Conservation (phyloP, 805 yeast species). For the Metschnikowia lochheadii region DNA sequence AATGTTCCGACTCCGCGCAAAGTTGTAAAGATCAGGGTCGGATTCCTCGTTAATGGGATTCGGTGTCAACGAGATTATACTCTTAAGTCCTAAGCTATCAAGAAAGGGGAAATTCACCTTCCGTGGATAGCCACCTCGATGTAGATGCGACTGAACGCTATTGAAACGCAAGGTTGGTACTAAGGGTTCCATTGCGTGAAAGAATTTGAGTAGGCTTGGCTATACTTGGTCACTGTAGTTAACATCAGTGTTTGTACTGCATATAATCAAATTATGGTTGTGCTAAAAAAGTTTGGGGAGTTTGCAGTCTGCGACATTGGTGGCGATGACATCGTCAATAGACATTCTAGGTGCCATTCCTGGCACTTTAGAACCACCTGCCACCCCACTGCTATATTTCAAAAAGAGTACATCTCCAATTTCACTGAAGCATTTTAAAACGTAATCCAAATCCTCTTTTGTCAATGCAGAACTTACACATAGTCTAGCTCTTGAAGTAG, state of each 20-base stretch:
- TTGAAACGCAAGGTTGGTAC: conserved; percentile 81
- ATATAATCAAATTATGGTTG: neutral
- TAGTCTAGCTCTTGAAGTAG: conserved; percentile 84
- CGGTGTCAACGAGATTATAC: conserved; percentile 78
- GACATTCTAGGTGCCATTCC: conserved; percentile 69
- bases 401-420: conserved; percentile 73
- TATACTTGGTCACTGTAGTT: neutral
- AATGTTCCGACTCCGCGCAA: conserved; percentile 55
- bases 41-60: conserved; percentile 55
- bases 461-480: conserved; percentile 91
- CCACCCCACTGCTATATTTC: conserved; percentile 73
- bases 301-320: conserved; percentile 64
- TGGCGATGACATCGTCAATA: conserved; percentile 69
- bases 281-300: conserved; percentile 13
- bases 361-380: conserved; percentile 59
- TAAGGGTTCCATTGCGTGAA: conserved; percentile 17
- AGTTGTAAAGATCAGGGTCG: conserved; percentile 49
- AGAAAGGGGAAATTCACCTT: conserved; percentile 68
- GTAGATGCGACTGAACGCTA: conserved; percentile 62
- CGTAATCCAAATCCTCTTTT: conserved; percentile 86
- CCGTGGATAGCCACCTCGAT: conserved; percentile 86
- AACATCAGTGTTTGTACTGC: neutral
- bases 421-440: conserved; percentile 65
- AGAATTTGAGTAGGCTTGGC: neutral
- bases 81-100: conserved; percentile 57